A percentile compares a stretch with the other conserved stretches of the same genome.
These are phyloP conservation scores for Megacollybia marginata DNA, from an alignment of 768 basidiomycete species.

Conservation along the genomic window DNA sequence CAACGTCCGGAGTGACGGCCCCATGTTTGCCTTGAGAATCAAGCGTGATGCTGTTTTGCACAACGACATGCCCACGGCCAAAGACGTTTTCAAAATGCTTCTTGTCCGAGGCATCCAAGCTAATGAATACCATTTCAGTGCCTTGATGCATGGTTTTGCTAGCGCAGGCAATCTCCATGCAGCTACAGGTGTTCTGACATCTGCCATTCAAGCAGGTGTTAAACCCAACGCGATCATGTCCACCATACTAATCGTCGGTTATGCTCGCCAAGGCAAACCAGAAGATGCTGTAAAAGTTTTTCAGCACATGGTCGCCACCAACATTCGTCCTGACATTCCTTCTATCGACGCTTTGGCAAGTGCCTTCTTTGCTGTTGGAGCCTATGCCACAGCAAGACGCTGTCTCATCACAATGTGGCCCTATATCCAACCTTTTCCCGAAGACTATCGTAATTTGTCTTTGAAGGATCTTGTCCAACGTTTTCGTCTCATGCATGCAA, in stretches of 20 bases:
- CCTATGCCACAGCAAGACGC: conserved; percentile 39
- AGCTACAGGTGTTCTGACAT: conserved; percentile 49
- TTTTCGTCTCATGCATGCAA: conserved; percentile 37
- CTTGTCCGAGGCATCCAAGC: conserved; percentile 64
- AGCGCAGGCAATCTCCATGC: conserved; percentile 48
- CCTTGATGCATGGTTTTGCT: conserved; percentile 71
- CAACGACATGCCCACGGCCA: conserved; percentile 42
- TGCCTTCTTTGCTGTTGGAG: conserved; percentile 56
- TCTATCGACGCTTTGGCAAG: conserved; percentile 65
- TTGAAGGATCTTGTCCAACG: conserved; percentile 36
- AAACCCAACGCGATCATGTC: conserved; percentile 60
- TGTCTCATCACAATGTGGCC: conserved; percentile 60
- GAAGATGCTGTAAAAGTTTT: conserved; percentile 47
- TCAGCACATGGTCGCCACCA: conserved; percentile 51
- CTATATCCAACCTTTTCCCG: conserved; percentile 54
- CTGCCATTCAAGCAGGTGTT: conserved; percentile 42
- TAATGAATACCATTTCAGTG: conserved; percentile 63
- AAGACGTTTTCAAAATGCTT: conserved; percentile 50
- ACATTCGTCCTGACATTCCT: conserved; percentile 61
- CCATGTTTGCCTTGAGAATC: conserved; percentile 56
- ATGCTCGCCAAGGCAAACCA: conserved; percentile 54
- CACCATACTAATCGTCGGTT: conserved; percentile 70
- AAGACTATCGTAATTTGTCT: conserved; percentile 31
- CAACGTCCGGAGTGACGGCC: conserved; percentile 45
- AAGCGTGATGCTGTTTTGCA: conserved; percentile 50